These are phyloP conservation scores for Prunus yedoensis DNA, from an alignment of 331 rosid species.

Conservation along the genomic window DNA sequence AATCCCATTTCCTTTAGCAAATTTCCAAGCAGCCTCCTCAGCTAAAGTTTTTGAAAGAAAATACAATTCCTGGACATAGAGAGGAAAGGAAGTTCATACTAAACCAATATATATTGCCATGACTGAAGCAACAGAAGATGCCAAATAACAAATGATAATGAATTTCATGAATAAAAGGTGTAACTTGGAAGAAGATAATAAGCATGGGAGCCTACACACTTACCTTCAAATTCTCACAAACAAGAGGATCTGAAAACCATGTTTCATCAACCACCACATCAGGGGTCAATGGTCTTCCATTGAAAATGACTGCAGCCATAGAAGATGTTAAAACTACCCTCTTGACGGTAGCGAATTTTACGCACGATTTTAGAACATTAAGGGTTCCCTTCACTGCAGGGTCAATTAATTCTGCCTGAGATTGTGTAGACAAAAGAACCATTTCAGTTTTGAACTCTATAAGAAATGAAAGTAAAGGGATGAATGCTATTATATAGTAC, in stretches of 20 bases:
- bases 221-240: conserved; percentile 37
- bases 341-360: conserved; percentile 38
- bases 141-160: too few relatives aligned
- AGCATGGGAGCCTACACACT: too few relatives aligned
- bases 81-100: neutral
- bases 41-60: conserved; percentile 21
- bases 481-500: neutral
- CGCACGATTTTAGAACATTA: conserved; percentile 50
- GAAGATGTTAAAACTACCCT: conserved; percentile 57
- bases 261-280: conserved; percentile 56
- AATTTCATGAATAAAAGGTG: too few relatives aligned
- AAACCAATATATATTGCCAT: neutral
- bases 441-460: too few relatives aligned
- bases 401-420: conserved; percentile 49
- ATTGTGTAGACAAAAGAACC: neutral
- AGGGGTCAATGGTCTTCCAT: conserved; percentile 32
- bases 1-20: conserved; percentile 14
- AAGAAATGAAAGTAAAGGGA: neutral
- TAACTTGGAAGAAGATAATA: neutral
- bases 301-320: conserved; percentile 27
- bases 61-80: conserved; percentile 21
- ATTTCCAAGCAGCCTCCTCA: conserved; percentile 29
- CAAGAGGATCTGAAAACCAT: conserved; percentile 48
- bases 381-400: conserved; percentile 61
- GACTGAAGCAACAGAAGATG: neutral